A percentile compares a stretch with the other conserved stretches of the same genome.
Conservation (phyloP, 2,329 filamentous ascomycete genomes). For the Lachnellula subtilissima region DNA sequence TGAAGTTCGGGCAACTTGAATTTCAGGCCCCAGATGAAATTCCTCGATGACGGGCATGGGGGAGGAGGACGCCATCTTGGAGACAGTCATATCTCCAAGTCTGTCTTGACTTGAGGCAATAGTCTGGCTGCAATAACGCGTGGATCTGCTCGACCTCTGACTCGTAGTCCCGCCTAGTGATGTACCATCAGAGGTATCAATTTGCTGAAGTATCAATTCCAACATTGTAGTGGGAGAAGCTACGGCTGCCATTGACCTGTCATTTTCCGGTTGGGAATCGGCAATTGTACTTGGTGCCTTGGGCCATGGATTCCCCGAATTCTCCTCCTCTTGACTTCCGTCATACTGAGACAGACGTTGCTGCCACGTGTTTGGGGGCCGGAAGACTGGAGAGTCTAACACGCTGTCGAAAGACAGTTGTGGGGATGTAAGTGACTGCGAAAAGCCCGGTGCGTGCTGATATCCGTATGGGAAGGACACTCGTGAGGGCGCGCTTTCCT, state of each 20-base stretch:
- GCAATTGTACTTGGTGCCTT: conserved; percentile 48
- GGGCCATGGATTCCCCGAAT: conserved; percentile 21
- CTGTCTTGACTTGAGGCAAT: not conserved
- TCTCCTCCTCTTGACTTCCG: not conserved
- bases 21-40: not conserved
- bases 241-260: conserved; percentile 30
- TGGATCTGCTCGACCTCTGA: not conserved
- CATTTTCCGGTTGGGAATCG: conserved; percentile 48
- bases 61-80: not conserved
- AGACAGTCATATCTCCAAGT: not conserved
- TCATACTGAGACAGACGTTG: not conserved
- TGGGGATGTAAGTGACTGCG: conserved; percentile 12
- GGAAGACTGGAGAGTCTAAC: conserved; percentile 26
- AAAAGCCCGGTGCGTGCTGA: not conserved
- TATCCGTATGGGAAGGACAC: not conserved
- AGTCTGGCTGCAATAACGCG: not conserved
- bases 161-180: conserved; percentile 11
- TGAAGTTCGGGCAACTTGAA: not conserved
- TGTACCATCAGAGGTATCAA: conserved; percentile 25
- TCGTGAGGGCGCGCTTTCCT: conserved; percentile 2
- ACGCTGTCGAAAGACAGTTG: conserved; percentile 27
- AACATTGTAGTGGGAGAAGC: conserved; percentile 48
- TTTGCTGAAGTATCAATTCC: conserved; percentile 42
- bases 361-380: conserved; percentile 5
- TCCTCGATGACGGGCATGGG: too few species aligned